Base-by-base conservation (phyloP, 306 rosid genomes). In the Castanea mollissima region DNA sequence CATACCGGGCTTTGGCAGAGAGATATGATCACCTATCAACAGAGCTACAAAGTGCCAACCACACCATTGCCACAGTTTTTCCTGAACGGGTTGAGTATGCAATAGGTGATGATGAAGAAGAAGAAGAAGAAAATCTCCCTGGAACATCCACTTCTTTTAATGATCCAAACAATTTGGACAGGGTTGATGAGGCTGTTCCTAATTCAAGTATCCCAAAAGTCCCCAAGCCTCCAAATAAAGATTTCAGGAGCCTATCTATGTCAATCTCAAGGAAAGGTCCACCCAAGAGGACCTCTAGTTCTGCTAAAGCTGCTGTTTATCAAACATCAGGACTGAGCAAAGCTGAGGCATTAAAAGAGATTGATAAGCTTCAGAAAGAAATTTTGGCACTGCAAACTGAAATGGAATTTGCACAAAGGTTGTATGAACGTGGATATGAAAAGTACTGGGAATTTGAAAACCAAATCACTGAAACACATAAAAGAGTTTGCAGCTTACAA, bases 11-110 rank as follows among this genome's bases (percentile, higher is more conserved):
- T 73, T 65, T 96, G 64, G 96, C 96, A 32, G 94, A 96, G 87
- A 88, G 88, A 80, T 96, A 88, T 55, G 97, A 96, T 56, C 91
- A 77, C 78, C 78, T 96, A 27, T 96, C 99, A 46, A 88, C 79
- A 78, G 97, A 96, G 78, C 84, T 93, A 12, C 97, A 96, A 86
- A 89, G 91, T 2, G 98, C 98, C 25, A 96, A 96, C 86, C 96
- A 92, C 54, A 93, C 97, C 51, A 90, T 96, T 62, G 98, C 97
- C 69, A 81, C 83, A 1, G 88, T 82, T 38, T 96, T 85, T 83
- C 98, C 98, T 0, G 97, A 96, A 74, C 88, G 85, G 82, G 90
- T 84, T 77, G 88, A 83, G 14, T 90, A 89, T 75, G 85, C 93
- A 73, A 85, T 89, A 32, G 98, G 90, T 38, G 91, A 88, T 25